Evolutionary conservation across 441 rosid species (phyloP), one percentile per base, ranked within the genome.

Genomic region (Populus hybrid): DNA sequence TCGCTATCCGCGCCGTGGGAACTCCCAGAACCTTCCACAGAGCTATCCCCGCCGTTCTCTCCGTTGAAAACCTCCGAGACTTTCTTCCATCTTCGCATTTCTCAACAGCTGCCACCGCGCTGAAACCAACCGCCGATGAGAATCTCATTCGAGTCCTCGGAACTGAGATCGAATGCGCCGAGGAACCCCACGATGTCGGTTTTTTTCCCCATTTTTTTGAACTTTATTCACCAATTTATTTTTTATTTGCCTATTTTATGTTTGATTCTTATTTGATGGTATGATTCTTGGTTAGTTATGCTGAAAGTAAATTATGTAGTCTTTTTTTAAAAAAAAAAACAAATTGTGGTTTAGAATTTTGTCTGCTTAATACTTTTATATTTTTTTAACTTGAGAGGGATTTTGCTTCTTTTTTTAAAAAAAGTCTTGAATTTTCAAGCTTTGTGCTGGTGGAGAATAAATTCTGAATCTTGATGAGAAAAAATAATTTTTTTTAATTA

Each of bases 131-230:
- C 66, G 79, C 87, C 7, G 94, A 92, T 28, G 82, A 81, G 71
- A 84, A 69, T 35, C 86, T 92, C 18, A 42, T 89, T 31, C 75
- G 80, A 31, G 87, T 88, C 53, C 84, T 92, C 36, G 82, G 83
- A 36, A 75, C 87, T 45, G 96, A 90, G 83, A 90, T 90, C 24
- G 90, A 85, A 5, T 89, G 93, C 68, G 90, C 91, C 12, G 88
- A 84, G 68, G 80, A 86, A 35, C 87, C 86, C 64, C 3, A 6
- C 3, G 80, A 83, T 20, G 86, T 73, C 33, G 59, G 73, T 36
- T 50, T 67, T 9, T 70, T 53, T 66, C 0, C 8, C 4, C 59
- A 24, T 36, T 24, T 63, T 53, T 64, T 36, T 5, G 1, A n/a
- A 9, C 66, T 59, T 9, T 20, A 35, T 20, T 67, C 40, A 28